Percentiles rank a stretch among this genome's conserved stretches.
These are phyloP conservation scores for Dendrobium catenatum DNA, from an alignment of 106 monocot genomes.

Conservation along the genomic window DNA sequence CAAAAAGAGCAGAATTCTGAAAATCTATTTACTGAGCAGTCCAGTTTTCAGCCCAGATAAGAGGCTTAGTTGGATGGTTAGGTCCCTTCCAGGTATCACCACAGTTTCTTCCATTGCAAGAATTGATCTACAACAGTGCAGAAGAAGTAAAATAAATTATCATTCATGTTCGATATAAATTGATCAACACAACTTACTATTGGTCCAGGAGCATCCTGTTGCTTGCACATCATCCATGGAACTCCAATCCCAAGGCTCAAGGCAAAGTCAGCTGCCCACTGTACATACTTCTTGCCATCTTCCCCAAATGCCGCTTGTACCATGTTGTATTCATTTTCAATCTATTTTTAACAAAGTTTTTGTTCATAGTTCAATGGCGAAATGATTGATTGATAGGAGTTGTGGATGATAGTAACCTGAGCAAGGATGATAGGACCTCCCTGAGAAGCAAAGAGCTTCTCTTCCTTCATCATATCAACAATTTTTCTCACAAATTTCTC, in stretches of 20 bases:
- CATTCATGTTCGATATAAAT: background rate
- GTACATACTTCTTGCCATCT: constrained; percentile 40
- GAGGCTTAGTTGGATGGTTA: constrained; percentile 46
- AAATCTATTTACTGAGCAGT: constrained; percentile 78
- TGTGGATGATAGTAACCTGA: constrained; percentile 38
- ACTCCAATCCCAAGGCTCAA: constrained; percentile 37
- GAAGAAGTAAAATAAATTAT: background rate
- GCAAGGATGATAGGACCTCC: constrained; percentile 71
- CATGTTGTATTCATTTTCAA: constrained; percentile 92
- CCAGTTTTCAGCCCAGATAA: constrained; percentile 95
- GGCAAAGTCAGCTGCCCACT: constrained; percentile 77
- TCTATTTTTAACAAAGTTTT: constrained; percentile 19
- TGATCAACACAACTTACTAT: constrained; percentile 37
- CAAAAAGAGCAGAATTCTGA: background rate
- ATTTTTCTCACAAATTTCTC: constrained; percentile 33
- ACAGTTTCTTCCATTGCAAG: constrained; percentile 98
- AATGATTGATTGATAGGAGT: background rate
- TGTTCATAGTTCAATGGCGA: background rate
- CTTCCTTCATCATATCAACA: constrained; percentile 52
- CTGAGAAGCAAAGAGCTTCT: constrained; percentile 57
- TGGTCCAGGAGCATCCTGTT: constrained; percentile 54
- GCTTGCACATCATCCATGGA: constrained; percentile 99
- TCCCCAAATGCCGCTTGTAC: constrained; percentile 30
- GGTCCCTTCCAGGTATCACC: constrained; percentile 69
- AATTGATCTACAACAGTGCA: constrained; percentile 47